Evolutionary conservation across 345 rosid genomes (phyloP).

Genomic region (Mallotus nudiflorus): DNA sequence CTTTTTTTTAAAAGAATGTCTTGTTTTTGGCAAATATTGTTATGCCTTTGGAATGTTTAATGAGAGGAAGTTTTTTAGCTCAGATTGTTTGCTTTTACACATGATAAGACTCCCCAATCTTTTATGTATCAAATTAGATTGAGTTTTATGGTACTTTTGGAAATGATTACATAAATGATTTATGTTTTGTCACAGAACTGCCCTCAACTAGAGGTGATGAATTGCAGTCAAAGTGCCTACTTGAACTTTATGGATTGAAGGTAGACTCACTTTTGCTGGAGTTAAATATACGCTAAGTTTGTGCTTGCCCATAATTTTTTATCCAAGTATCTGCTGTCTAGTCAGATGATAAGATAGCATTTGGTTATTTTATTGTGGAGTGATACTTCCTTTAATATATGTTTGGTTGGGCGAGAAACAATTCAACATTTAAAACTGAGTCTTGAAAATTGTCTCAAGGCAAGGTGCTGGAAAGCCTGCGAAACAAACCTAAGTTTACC

Average conservation of each 20-base stretch:
- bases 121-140: neutral
- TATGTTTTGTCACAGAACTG: constrained; percentile 57
- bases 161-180: constrained; percentile 17
- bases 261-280: constrained; percentile 34
- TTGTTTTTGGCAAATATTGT: neutral
- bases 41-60: constrained; percentile 1
- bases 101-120: neutral
- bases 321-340: neutral
- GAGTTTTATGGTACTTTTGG: constrained; percentile 1
- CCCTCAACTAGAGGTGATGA: constrained; percentile 93
- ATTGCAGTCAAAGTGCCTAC: constrained; percentile 85
- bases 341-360: neutral
- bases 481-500: constrained; percentile 10
- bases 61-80: neutral
- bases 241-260: constrained; percentile 92
- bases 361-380: neutral
- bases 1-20: constrained; percentile 20
- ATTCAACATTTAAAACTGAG: neutral
- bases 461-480: too few relatives aligned
- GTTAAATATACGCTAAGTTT: neutral
- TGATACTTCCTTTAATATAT: neutral
- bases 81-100: neutral
- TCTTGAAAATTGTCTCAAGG: too few relatives aligned
- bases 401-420: neutral
- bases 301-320: neutral